Evolutionary conservation across 2,329 filamentous ascomycete species (phyloP).

Genomic region (Ophiostoma sp.): DNA sequence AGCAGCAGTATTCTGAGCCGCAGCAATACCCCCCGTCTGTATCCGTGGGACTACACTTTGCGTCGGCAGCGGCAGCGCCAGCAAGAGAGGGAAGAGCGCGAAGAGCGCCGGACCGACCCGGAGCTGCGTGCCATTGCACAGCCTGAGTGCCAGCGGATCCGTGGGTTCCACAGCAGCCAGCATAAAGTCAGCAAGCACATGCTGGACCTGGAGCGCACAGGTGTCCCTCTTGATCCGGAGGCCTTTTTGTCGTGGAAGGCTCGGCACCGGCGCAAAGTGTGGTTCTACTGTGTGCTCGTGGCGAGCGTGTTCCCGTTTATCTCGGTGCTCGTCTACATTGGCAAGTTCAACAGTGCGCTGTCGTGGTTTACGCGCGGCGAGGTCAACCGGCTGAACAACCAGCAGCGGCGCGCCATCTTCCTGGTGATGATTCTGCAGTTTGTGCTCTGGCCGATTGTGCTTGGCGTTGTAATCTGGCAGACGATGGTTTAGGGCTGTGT

Average conservation of each 20-base stretch:
- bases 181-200: not conserved
- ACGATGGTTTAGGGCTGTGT: not conserved
- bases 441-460: constrained; percentile 27
- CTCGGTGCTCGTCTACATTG: constrained; percentile 41
- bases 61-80: constrained; percentile 23
- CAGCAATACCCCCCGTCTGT: constrained; percentile 23
- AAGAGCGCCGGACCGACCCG: constrained; percentile 23
- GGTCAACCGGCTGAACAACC: constrained; percentile 37
- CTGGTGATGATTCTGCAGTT: constrained; percentile 32
- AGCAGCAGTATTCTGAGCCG: not conserved
- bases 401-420: constrained; percentile 37
- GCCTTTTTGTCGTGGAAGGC: constrained; percentile 31
- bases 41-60: constrained; percentile 30
- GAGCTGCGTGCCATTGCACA: constrained; percentile 26
- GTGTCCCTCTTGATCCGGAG: constrained; percentile 28
- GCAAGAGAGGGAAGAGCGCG: not conserved
- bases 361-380: constrained; percentile 48
- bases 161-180: not conserved
- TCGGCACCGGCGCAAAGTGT: constrained; percentile 33
- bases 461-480: constrained; percentile 28
- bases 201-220: constrained; percentile 22
- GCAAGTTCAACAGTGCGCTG: constrained; percentile 43
- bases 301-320: constrained; percentile 45
- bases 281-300: constrained; percentile 39
- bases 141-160: not conserved